Base-by-base conservation (phyloP, 75 land plant genomes). In the Picea glauca region DNA sequence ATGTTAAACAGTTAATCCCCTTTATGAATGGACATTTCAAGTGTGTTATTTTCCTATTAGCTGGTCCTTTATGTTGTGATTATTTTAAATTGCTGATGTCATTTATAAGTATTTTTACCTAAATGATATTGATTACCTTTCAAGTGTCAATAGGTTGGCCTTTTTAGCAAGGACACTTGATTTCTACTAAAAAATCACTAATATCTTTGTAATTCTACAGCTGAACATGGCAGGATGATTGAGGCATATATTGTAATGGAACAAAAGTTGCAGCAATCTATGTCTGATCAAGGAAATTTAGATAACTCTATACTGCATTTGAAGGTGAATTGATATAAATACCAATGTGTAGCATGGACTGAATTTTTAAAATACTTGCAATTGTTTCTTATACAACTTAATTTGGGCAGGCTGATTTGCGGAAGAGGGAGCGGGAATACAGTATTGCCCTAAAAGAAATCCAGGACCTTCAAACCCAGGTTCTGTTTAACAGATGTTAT, bases 381-480 rank as follows among this genome's bases (percentile, higher is more conserved):
- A 96, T 21, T n/a, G 9, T 20, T 57, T 57, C 21, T 74, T 58
- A 56, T 18, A 32, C 43, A n/a, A 35, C 9, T 15, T 3, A 20
- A 76, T 33, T 84, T 62, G 38, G 31, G 14, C 65, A 96, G 99
- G 92, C 88, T 66, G 94, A 91, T 17, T 78, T 97, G 80, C 89
- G 84, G 80, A 92, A 85, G 84, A 89, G 76, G 46, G 95, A 90
- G 46, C 84, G 98, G 50, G 93, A 91, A 26, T 77, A 87, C 58
- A 56, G 46, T n/a, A 73, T 81, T 60, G 74, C 88, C n/a, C 83
- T 84, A 60, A 88, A 88, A 66, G 93, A 91, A 80, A 88, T 85
- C 63, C 67, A 63, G 75, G 99, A 97, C 72, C 89, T 97, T 31
- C 85, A 94, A 78, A 87, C 80, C 23, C 91, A 94, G 94, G 99